Percentiles rank a stretch among this genome's conserved stretches.
phyloP scores from a whole-genome alignment of 2,329 filamentous ascomycete species.

The Claviceps capensis region DNA sequence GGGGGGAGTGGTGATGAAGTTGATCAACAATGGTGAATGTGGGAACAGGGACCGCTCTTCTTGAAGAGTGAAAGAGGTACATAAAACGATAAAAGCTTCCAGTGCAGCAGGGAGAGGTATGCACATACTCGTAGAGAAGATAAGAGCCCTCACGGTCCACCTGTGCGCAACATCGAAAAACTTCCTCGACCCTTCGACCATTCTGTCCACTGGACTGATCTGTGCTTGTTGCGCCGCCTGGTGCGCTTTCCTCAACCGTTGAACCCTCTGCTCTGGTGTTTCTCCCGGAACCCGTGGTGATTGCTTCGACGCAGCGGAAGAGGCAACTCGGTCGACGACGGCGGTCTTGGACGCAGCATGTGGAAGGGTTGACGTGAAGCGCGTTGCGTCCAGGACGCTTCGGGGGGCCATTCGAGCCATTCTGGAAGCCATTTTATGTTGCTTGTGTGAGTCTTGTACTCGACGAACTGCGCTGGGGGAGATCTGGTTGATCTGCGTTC shows the following conservation, averaged over 20 bases:
- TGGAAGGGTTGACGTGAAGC: conserved; percentile 41
- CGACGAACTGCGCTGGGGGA: neutral
- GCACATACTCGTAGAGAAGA: conserved; percentile 40
- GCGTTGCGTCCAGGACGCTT: conserved; percentile 66
- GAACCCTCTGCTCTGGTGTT: conserved; percentile 56
- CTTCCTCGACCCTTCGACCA: conserved; percentile 33
- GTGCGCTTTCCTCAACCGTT: conserved; percentile 53
- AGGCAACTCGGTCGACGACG: conserved; percentile 18
- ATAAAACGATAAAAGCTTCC: neutral
- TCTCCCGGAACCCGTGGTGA: conserved; percentile 30
- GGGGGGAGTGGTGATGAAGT: neutral
- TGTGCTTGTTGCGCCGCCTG: conserved; percentile 49
- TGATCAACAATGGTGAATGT: neutral
- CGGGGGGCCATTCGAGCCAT: conserved; percentile 41
- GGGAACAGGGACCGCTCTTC: no score
- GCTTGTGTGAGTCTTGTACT: conserved; percentile 1
- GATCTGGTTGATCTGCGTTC: neutral
- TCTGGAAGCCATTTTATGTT: conserved; percentile 24
- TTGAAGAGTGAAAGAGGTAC: no score
- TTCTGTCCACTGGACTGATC: conserved; percentile 36
- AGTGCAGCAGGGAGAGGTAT: neutral
- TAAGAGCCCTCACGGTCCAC: conserved; percentile 38
- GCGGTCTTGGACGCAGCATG: conserved; percentile 53
- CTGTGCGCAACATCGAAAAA: conserved; percentile 43
- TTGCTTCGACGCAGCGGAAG: conserved; percentile 12